Conservation (phyloP, 2,329 filamentous ascomycete genomes). For the Fusarium sp. region DNA sequence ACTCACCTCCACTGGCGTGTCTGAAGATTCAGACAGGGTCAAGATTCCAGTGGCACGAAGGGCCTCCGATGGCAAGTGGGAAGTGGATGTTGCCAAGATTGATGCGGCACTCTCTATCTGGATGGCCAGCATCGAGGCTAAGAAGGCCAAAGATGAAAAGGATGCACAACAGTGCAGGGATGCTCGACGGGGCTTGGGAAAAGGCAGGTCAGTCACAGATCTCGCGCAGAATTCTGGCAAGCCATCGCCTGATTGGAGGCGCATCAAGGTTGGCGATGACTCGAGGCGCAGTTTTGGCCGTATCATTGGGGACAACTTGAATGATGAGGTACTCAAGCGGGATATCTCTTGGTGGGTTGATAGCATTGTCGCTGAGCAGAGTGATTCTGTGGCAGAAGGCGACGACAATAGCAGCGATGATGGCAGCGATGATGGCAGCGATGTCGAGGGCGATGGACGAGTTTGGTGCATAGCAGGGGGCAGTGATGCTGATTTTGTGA, state of each 20-base stretch:
- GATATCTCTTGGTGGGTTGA: background rate
- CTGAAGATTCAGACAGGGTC: background rate
- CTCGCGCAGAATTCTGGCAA: accelerated
- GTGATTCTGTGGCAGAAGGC: background rate
- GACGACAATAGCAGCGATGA: background rate
- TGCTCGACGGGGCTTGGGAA: background rate
- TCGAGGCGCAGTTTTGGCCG: background rate
- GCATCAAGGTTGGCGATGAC: background rate
- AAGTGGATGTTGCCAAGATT: background rate
- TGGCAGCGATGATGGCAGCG: background rate
- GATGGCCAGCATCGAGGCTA: background rate
- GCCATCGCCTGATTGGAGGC: background rate
- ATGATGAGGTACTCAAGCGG: background rate
- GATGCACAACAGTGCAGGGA: background rate
- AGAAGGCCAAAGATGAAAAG: background rate
- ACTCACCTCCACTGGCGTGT: background rate
- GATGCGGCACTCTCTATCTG: background rate
- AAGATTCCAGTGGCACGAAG: background rate
- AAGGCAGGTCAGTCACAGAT: background rate
- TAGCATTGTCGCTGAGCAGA: background rate
- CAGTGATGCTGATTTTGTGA: background rate
- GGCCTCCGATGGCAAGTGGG: background rate
- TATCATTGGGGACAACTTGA: background rate
- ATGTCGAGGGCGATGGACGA: background rate
- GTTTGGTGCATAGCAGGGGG: background rate